phyloP scores from a whole-genome alignment of 768 basidiomycete genomes.

The Kwoniella pini region DNA sequence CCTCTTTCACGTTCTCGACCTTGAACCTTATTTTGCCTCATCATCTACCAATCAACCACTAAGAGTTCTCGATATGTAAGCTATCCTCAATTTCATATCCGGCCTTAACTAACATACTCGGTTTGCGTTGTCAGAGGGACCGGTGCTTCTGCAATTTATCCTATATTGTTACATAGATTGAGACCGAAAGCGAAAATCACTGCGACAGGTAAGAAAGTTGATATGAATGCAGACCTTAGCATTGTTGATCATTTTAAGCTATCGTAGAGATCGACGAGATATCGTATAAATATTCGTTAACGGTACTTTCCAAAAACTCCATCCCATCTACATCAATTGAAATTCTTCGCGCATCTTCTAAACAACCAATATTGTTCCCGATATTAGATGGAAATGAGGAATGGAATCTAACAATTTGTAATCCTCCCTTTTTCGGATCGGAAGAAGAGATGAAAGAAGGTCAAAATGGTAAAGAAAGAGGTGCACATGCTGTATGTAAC shows the following conservation, averaged over 20 bases:
- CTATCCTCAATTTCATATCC: no score
- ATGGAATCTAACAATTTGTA: conserved; percentile 82
- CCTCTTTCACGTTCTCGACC: conserved; percentile 59
- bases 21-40: conserved; percentile 62
- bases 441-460: conserved; percentile 66
- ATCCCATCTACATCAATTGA: conserved; percentile 60
- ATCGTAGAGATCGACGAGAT: conserved; percentile 67
- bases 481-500: conserved; percentile 68
- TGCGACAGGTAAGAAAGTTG: conserved; percentile 32
- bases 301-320: conserved; percentile 64
- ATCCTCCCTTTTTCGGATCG: conserved; percentile 91
- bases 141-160: conserved; percentile 86
- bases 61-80: conserved; percentile 64
- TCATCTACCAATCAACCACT: conserved; percentile 59
- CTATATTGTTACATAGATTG: conserved; percentile 60
- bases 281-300: conserved; percentile 63
- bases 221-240: neutral
- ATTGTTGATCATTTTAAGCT: neutral
- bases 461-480: conserved; percentile 65
- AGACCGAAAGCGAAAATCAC: conserved; percentile 28
- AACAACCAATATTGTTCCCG: conserved; percentile 60
- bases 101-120: no score
- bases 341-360: conserved; percentile 54
- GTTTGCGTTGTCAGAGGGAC: conserved; percentile 69
- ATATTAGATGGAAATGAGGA: conserved; percentile 32